phyloP scores from a whole-genome alignment of 1,139 yeast species.

The Diutina catenulata region DNA sequence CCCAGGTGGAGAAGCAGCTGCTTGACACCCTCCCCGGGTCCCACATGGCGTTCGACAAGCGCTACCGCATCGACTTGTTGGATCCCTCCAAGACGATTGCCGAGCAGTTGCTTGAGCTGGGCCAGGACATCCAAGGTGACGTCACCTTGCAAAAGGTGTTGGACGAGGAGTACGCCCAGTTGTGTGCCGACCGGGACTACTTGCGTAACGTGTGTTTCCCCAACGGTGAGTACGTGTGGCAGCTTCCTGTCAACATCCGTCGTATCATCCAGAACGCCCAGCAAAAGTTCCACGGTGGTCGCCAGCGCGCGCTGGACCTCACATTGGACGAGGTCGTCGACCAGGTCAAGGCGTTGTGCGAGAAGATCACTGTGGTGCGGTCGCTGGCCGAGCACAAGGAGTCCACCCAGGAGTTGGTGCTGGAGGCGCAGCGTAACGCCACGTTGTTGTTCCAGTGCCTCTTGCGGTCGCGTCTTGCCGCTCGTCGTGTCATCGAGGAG shows the following conservation, averaged over 20 bases:
- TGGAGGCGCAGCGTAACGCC: constrained; percentile 90
- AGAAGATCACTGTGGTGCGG: constrained; percentile 64
- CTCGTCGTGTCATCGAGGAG: constrained; percentile 87
- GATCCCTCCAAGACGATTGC: constrained; percentile 53
- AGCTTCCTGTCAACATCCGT: constrained; percentile 91
- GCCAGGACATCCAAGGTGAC: constrained; percentile 86
- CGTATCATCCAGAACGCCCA: constrained; percentile 96
- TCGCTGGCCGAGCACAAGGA: constrained; percentile 26
- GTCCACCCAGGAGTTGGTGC: constrained; percentile 44
- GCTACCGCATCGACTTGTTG: constrained; percentile 82
- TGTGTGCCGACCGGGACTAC: constrained; percentile 63
- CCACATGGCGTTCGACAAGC: constrained; percentile 66
- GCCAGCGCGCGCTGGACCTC: constrained; percentile 81
- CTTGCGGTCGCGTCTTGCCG: constrained; percentile 81
- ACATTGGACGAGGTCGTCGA: constrained; percentile 68
- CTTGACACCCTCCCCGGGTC: constrained; percentile 94
- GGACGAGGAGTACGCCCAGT: constrained; percentile 77
- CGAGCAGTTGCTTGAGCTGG: constrained; percentile 73
- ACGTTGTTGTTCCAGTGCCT: constrained; percentile 83
- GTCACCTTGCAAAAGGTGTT: constrained; percentile 66
- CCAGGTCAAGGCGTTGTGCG: constrained; percentile 62
- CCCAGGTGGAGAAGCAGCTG: constrained; percentile 96
- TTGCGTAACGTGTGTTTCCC: constrained; percentile 74
- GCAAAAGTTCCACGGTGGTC: constrained; percentile 90
- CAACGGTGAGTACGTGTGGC: constrained; percentile 95